Conservation (phyloP, 2,329 filamentous ascomycete species). For the Monosporascus cannonballus region DNA sequence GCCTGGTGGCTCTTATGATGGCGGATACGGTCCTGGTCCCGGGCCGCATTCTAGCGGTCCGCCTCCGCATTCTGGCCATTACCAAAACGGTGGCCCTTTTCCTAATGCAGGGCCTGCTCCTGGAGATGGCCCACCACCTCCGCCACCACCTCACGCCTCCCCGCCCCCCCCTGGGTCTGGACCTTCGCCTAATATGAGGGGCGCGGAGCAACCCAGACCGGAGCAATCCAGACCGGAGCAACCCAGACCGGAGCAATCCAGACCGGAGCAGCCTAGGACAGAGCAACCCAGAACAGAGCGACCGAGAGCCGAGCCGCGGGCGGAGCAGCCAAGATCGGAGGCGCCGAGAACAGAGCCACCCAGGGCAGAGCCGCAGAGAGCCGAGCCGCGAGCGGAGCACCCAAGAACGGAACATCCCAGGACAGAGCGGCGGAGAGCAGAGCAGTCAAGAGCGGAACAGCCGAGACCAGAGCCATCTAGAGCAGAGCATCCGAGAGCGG, state of each 20-base stretch:
- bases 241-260: conserved; percentile 14
- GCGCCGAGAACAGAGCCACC: conserved; percentile 27
- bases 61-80: conserved; percentile 3
- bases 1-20: conserved; percentile 10
- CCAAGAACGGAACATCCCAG: conserved; percentile 14
- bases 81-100: conserved; percentile 8
- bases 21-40: conserved; percentile 18
- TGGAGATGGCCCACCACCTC: conserved; percentile 26
- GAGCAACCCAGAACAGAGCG: conserved; percentile 19
- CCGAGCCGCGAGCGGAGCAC: conserved; percentile 13
- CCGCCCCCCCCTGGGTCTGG: conserved; percentile 22
- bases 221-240: conserved; percentile 25
- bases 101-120: conserved; percentile 17
- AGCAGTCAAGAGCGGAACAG: conserved; percentile 6
- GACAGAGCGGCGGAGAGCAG: conserved; percentile 12
- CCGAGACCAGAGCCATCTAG: conserved; percentile 3
- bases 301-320: conserved; percentile 6
- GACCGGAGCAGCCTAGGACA: conserved; percentile 26
- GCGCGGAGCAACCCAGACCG: conserved; percentile 28
- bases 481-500: background rate
- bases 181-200: conserved; percentile 15
- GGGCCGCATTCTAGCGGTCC: conserved; percentile 16
- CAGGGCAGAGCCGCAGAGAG: conserved; percentile 11
- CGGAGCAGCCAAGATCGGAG: conserved; percentile 17
- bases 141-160: conserved; percentile 29